Base-by-base conservation (phyloP, 2,329 filamentous ascomycete genomes). In the Verticillium klebahnii region DNA sequence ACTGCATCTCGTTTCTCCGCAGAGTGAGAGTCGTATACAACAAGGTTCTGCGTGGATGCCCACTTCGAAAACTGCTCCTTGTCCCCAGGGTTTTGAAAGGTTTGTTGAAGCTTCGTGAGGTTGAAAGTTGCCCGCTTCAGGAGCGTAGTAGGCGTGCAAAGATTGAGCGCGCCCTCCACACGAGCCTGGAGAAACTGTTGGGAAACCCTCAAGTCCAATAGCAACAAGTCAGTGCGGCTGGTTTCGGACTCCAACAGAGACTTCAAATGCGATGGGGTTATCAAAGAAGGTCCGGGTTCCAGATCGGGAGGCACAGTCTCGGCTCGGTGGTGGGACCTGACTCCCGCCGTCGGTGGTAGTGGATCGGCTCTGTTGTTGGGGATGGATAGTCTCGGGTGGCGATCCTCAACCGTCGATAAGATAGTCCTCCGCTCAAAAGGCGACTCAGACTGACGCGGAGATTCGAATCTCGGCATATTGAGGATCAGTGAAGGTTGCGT, bases 101-200 rank as follows among this genome's bases (percentile, higher is more conserved):
- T 97, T 64, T 93, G 90, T 67, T 91, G 87, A 36, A 99, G 80
- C 72, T 96, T 97, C 65, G 93, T 83, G 14, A 96, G 85, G 68
- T 94, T 94, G 75, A 96, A 98, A 0, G 93, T 96, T 0, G 92
- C 89, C 58, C 95, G 84, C 75, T 98, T 98, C 19, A 99, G 78
- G 15, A 99, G 79, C 0, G 94, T 98, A 0, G 95, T 98, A 0
- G 95, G 95, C 64, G 98, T 96, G 71, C 95, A 98, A 5, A 99
- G 80, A 71, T 96, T 98, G 36, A 99, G 77, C 0, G 94, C 92
- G n/a, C 89, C 89, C 58, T 82, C 78, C 60, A 98, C 90, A 34
- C 91, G 87, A 25, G 90, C 88, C 56, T 85, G 82, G 1, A 88
- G 84, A 71, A 90, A 97, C 67, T 94, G 92, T 23, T 93, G 92